These are phyloP conservation scores for Hypoxylon rickii DNA, from an alignment of 495 filamentous ascomycete species.

Conservation along the genomic window DNA sequence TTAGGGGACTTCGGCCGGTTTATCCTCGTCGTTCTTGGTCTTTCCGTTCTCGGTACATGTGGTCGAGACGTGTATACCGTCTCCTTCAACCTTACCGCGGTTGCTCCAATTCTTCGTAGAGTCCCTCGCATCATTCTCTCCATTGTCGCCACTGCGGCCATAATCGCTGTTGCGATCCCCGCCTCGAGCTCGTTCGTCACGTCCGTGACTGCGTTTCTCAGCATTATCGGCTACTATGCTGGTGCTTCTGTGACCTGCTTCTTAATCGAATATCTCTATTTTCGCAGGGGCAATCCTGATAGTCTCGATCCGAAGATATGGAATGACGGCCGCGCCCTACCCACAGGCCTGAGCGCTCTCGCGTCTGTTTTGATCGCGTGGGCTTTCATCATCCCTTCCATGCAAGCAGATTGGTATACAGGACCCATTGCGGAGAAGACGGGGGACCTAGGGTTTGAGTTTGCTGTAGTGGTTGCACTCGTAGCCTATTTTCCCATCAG, in stretches of 20 bases:
- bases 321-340: slow-evolving; percentile 44
- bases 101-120: slow-evolving; percentile 42
- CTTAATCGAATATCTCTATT: slow-evolving; percentile 47
- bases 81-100: slow-evolving; percentile 51
- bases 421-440: slow-evolving; percentile 50
- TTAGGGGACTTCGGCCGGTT: slow-evolving; percentile 53
- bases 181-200: slow-evolving; percentile 49
- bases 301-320: slow-evolving; percentile 46
- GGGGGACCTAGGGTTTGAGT: slow-evolving; percentile 55
- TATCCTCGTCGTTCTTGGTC: slow-evolving; percentile 48
- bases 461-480: slow-evolving; percentile 48
- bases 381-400: slow-evolving; percentile 48
- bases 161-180: slow-evolving; percentile 49
- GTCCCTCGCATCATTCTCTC: slow-evolving; percentile 48
- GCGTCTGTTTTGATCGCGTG: slow-evolving; percentile 36
- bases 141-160: slow-evolving; percentile 45
- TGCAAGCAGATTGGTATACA: slow-evolving; percentile 53
- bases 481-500: slow-evolving; percentile 44
- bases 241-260: slow-evolving; percentile 49
- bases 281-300: slow-evolving; percentile 31
- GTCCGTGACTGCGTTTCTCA: slow-evolving; percentile 49
- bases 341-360: slow-evolving; percentile 46
- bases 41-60: slow-evolving; percentile 51
- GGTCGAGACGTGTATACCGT: slow-evolving; percentile 40
- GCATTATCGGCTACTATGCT: slow-evolving; percentile 50